Base-by-base conservation (phyloP, 176 grass and related monocot genomes). In the Bonia amplexicaulis region DNA sequence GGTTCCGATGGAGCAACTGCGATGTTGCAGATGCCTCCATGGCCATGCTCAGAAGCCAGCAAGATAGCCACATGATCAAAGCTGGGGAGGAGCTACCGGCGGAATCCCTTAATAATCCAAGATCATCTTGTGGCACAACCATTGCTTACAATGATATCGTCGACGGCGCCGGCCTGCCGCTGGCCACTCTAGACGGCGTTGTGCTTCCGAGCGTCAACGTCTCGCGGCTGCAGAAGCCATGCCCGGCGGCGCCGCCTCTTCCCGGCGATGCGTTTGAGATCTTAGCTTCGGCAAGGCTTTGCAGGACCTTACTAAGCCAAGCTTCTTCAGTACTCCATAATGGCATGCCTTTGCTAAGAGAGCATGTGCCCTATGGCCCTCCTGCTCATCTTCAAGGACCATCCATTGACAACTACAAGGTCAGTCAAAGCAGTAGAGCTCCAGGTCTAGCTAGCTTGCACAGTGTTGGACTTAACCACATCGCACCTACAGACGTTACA, bases 1-100 rank as follows among this genome's bases (percentile, higher is more conserved):
- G 89, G 85, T 87, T 95, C 91, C 93, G 90, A 82, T 95, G 90
- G 93, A 79, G 22, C 80, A 69, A 59, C 78, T 78, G 68, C 72
- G 44, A 53, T 44, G 80, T 49, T 39, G 49, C 74, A 57, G 87
- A 89, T 54, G 41, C 70, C 4, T 44, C 72, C 61, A 66, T 16
- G 29, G 46, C 20, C 31, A 66, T 71, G 54, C 22, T 85, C 37
- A 55, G 83, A 55, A 74, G 84, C 45, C 83, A 82, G 39, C 65
- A 90, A 52, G 75, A 80, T 45, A 41, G 69, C 54, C 88, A 85
- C 17, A 92, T 25, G 59, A 66, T 92, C 87, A 90, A 98, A 60
- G 62, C 62, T 15, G 89, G 81, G 59, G 91, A 90, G 47, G 25
- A 72, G 46, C 74, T 66, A 54, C 61, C 9, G 0, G 31, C 17